Evolutionary conservation across 2,329 filamentous ascomycete species (phyloP).

Genomic region (Thielaviopsis populi): DNA sequence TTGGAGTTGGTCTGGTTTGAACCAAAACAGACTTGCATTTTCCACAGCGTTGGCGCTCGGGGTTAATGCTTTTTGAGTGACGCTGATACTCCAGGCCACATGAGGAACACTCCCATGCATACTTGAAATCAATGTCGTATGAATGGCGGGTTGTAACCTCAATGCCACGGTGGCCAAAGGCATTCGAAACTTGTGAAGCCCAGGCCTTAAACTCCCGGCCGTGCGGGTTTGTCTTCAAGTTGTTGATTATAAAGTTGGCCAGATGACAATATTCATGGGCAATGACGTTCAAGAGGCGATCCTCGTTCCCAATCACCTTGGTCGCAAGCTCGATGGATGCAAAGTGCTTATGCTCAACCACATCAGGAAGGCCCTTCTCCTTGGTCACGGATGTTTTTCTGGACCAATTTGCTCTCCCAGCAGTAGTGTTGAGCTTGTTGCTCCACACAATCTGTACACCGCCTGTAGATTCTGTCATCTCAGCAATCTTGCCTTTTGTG

Average conservation of each 20-base stretch:
- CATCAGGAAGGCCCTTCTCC: neutral
- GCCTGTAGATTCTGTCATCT: constrained; percentile 47
- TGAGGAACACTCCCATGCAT: constrained; percentile 60
- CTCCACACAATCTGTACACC: constrained; percentile 60
- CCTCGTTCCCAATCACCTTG: constrained; percentile 67
- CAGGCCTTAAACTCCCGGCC: constrained; percentile 73
- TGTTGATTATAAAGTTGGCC: constrained; percentile 75
- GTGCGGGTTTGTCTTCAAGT: constrained; percentile 62
- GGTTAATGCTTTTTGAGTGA: constrained; percentile 75
- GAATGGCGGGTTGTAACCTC: constrained; percentile 78
- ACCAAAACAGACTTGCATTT: constrained; percentile 53
- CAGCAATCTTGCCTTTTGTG: constrained; percentile 42
- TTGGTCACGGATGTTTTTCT: constrained; percentile 36
- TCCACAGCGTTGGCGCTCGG: constrained; percentile 56
- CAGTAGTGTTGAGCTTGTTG: constrained; percentile 65
- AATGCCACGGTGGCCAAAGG: constrained; percentile 48
- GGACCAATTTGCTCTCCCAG: constrained; percentile 60
- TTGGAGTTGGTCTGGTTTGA: constrained; percentile 67
- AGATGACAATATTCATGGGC: constrained; percentile 95
- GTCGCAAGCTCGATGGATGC: constrained; percentile 77
- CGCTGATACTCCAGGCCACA: constrained; percentile 65
- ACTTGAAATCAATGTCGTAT: constrained; percentile 87
- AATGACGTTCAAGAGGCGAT: constrained; percentile 74
- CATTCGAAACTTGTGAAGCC: constrained; percentile 39
- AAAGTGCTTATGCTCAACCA: constrained; percentile 34